These are phyloP conservation scores for Aureobasidium musti DNA, from an alignment of 2,329 filamentous ascomycete species.

Conservation along the genomic window DNA sequence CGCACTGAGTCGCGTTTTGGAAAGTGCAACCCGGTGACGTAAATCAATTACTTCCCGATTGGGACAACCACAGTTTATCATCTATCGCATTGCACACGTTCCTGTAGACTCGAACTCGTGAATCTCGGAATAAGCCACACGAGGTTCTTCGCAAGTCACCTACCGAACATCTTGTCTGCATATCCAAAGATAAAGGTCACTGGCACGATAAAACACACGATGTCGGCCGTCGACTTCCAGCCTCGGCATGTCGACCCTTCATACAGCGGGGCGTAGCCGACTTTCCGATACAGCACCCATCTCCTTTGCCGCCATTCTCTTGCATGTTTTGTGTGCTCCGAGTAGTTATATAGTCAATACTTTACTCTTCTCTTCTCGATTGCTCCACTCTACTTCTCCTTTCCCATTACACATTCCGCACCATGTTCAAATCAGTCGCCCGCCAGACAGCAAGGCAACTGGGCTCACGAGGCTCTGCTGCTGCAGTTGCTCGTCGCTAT, in stretches of 20 bases:
- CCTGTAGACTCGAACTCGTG: not conserved
- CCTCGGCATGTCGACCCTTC: constrained; percentile 20
- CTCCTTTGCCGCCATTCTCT: constrained; percentile 17
- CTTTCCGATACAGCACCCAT: constrained; percentile 25
- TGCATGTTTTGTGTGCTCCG: not conserved
- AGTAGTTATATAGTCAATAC: constrained; percentile 14
- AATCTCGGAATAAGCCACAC: not conserved
- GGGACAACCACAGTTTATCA: not conserved
- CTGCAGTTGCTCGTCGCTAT: constrained; percentile 43
- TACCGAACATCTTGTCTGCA: not conserved
- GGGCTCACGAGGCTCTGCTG: constrained; percentile 40
- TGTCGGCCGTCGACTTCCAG: constrained; percentile 25
- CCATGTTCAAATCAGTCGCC: constrained; percentile 50
- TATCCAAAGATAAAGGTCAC: not conserved
- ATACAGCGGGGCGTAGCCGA: constrained; percentile 18
- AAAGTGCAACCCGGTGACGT: constrained; percentile 12
- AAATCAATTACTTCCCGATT: constrained; percentile 20
- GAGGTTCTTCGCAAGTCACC: not conserved
- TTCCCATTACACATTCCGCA: not conserved
- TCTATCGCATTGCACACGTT: not conserved
- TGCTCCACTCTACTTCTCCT: not conserved
- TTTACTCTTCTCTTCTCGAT: not conserved
- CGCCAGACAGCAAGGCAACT: constrained; percentile 46
- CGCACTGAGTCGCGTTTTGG: constrained; percentile 9
- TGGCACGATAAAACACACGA: not conserved